A percentile compares a stretch with the other conserved stretches of the same genome.
phyloP scores from a whole-genome alignment of 306 rosid genomes.

The Macrotyloma uniflorum region DNA sequence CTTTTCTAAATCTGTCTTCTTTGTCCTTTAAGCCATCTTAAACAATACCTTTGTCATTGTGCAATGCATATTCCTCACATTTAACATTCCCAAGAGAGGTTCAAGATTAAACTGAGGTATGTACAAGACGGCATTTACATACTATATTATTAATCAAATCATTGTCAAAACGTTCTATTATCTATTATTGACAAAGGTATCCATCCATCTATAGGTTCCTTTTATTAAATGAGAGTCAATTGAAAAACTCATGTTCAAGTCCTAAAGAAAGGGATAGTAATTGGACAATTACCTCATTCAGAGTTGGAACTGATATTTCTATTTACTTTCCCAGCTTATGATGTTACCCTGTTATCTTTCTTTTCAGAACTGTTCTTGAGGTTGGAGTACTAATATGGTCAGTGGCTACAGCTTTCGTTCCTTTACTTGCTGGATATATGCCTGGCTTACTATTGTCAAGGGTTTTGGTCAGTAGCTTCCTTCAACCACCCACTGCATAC shows the following conservation, averaged over 20 bases:
- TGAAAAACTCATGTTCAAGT: constrained; percentile 16
- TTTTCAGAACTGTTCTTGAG: constrained; percentile 79
- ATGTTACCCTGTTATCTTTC: constrained; percentile 30
- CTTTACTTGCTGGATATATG: constrained; percentile 85
- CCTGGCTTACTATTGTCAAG: constrained; percentile 84
- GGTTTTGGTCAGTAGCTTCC: constrained; percentile 66
- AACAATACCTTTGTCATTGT: background rate
- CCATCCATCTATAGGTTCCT: constrained; percentile 23
- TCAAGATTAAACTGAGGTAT: constrained; percentile 25
- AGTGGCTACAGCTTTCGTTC: constrained; percentile 82
- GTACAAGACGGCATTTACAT: background rate
- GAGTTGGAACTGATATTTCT: constrained; percentile 1
- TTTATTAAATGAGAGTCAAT: constrained; percentile 5
- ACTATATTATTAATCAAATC: constrained; percentile 18
- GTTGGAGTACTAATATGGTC: constrained; percentile 92
- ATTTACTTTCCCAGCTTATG: constrained; percentile 20
- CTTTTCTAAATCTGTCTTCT: background rate
- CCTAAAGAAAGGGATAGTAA: constrained; percentile 16
- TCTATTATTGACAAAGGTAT: constrained; percentile 7
- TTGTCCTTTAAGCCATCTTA: constrained; percentile 7
- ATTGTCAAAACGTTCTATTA: background rate
- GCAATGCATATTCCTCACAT: background rate
- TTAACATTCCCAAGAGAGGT: constrained; percentile 18
- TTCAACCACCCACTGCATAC: background rate
- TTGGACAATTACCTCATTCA: constrained; percentile 10